phyloP scores from a whole-genome alignment of 495 filamentous ascomycete genomes.

The Apiosordaria backusii region DNA sequence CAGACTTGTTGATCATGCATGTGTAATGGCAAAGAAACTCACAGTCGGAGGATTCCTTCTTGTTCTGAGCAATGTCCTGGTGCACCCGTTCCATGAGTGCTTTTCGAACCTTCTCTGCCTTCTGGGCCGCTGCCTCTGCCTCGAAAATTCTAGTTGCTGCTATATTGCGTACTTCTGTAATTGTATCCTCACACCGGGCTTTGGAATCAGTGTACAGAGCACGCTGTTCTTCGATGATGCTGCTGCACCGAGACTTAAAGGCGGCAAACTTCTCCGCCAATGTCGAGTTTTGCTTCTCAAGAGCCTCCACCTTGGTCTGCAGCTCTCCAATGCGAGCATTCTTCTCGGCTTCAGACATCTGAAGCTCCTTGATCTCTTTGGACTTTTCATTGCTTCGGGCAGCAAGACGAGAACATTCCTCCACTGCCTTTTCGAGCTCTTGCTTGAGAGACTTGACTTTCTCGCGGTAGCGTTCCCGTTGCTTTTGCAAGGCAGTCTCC shows the following conservation, averaged over 20 bases:
- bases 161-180: conserved; percentile 24
- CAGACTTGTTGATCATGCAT: background rate
- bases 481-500: conserved; percentile 16
- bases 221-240: conserved; percentile 41
- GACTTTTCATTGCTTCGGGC: conserved; percentile 15
- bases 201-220: conserved; percentile 32
- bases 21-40: conserved; percentile 10
- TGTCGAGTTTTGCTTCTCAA: conserved; percentile 18
- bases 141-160: conserved; percentile 17
- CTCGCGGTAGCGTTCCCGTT: conserved; percentile 22
- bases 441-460: conserved; percentile 21
- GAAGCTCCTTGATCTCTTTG: conserved; percentile 26
- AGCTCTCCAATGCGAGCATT: conserved; percentile 21
- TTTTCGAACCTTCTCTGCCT: conserved; percentile 32
- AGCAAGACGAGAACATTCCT: background rate
- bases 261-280: conserved; percentile 32
- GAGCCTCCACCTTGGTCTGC: conserved; percentile 23
- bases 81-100: conserved; percentile 33
- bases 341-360: conserved; percentile 21
- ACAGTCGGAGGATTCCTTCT: conserved; percentile 28
- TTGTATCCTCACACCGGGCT: conserved; percentile 27
- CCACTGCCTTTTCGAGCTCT: conserved; percentile 11
- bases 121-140: conserved; percentile 26
- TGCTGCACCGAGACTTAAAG: conserved; percentile 33
- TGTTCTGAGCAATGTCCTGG: conserved; percentile 25